Base-by-base conservation (phyloP, 2,329 filamentous ascomycete genomes). In the Botrytis fragariae region DNA sequence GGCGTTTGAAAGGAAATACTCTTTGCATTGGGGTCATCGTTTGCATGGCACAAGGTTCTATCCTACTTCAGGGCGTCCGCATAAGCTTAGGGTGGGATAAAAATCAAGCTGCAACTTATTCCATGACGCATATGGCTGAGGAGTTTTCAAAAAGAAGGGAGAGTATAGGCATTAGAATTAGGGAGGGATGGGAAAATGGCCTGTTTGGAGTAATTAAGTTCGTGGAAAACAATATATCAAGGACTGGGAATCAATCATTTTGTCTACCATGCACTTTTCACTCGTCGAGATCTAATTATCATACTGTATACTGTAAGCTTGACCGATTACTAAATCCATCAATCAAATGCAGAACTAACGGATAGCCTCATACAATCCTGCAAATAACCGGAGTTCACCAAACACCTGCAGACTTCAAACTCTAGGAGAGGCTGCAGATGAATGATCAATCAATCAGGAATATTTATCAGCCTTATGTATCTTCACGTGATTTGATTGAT, bases 251-350 rank as follows among this genome's bases (percentile, higher is more conserved):
- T 18, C n/a, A 42, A 25, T 42, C 14, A 18, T 57, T 32, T 29
- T 69, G 18, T 25, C 29, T 7, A 57, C 32, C 35, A 42, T 57
- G 65, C 25, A 69, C 1, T 12, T 32, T 57, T 44, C 16, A 32
- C 18, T 32, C 16, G 48, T 39, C 32, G n/a, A 42, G 48, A 57
- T 8, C 10, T 9, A 12, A 42, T 42, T 10, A 42, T 57, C 45
- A 57, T 29, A 29, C 51, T 39, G 25, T 42, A 42, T 32, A n/a
- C 48, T 57, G 16, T n/a, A 42, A 32, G 65, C 65, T 42, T 69
- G 65, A 57, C 65, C 65, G 48, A 69, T 57, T 69, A 57, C 37
- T 37, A 59, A 57, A 69, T 42, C 35, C 39, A 42, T 37, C 35
- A 57, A 68, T 51, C n/a, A 68, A 6, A 57, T 42, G 18, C n/a